Evolutionary conservation across 768 basidiomycete species (phyloP).

Genomic region (Cantharellus anzutake): DNA sequence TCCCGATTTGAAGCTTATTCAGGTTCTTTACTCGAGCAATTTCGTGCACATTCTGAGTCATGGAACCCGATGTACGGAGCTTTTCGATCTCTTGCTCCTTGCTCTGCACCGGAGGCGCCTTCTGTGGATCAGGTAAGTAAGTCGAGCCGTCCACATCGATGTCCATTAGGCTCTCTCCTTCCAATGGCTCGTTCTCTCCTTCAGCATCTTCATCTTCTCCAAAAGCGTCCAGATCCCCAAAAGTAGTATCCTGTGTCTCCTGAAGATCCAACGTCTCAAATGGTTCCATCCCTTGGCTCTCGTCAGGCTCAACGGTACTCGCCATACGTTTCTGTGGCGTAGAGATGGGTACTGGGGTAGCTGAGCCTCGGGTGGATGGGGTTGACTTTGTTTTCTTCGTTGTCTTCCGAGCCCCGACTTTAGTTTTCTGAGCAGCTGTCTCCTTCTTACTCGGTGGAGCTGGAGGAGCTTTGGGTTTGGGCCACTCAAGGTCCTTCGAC

Average conservation of each 20-base stretch:
- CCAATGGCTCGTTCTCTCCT: constrained; percentile 23
- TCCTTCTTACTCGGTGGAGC: constrained; percentile 21
- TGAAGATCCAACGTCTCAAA: constrained; percentile 20
- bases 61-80: constrained; percentile 89
- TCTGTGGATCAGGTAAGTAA: constrained; percentile 26
- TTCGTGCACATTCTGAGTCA: constrained; percentile 98
- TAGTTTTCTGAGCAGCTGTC: constrained; percentile 3
- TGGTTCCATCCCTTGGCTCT: constrained; percentile 24
- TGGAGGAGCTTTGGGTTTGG: constrained; percentile 57
- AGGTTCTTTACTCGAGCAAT: constrained; percentile 97
- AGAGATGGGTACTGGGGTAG: constrained; percentile 33
- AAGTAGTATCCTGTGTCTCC: constrained; percentile 5
- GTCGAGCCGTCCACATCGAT: constrained; percentile 43
- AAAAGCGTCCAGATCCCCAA: constrained; percentile 4
- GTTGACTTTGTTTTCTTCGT: constrained; percentile 21
- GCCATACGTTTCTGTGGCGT: constrained; percentile 50
- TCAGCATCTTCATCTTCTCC: constrained; percentile 54
- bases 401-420: constrained; percentile 2
- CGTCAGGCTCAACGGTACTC: constrained; percentile 27
- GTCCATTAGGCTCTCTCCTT: constrained; percentile 2
- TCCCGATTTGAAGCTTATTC: constrained; percentile 89
- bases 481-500: constrained; percentile 82
- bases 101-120: constrained; percentile 50
- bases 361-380: constrained; percentile 15
- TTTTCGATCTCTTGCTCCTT: constrained; percentile 99